phyloP scores from a whole-genome alignment of 495 filamentous ascomycete species.

The Aspergillus nanangensis region DNA sequence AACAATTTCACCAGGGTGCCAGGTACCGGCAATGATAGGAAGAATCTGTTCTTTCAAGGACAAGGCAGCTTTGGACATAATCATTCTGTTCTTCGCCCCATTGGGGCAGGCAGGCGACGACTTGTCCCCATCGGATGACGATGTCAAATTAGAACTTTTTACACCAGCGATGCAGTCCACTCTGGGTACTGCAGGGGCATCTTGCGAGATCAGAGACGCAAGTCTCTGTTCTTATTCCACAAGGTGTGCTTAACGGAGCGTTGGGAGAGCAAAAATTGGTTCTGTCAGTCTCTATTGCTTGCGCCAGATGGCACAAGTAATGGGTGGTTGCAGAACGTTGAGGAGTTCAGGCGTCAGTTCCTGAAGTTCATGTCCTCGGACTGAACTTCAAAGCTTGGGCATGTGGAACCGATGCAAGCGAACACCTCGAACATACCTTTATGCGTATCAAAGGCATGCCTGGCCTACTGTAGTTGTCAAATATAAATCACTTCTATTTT shows the following conservation, averaged over 20 bases:
- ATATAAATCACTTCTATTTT: background rate
- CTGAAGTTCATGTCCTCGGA: constrained; percentile 26
- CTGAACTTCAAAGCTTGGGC: constrained; percentile 37
- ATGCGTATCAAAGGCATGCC: background rate
- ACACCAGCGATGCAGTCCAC: constrained; percentile 65
- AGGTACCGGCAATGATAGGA: no score
- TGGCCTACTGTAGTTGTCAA: constrained; percentile 5
- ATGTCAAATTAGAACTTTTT: background rate
- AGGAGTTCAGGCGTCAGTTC: constrained; percentile 64
- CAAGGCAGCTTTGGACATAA: no score
- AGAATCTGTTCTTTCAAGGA: no score
- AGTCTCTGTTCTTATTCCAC: constrained; percentile 25
- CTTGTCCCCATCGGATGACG: background rate
- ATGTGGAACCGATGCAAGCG: constrained; percentile 67
- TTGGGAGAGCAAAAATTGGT: constrained; percentile 59
- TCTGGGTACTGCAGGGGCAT: constrained; percentile 61
- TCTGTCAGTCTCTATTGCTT: constrained; percentile 20
- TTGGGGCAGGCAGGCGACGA: no score
- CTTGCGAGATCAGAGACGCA: constrained; percentile 42
- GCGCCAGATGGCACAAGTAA: constrained; percentile 18
- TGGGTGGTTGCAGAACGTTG: constrained; percentile 29
- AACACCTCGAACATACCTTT: constrained; percentile 58
- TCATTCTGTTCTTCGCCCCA: no score
- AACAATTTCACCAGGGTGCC: background rate
- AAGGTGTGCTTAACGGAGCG: constrained; percentile 66